phyloP scores from a whole-genome alignment of 352 stramenopile species.

The Phytophthora tubulina region DNA sequence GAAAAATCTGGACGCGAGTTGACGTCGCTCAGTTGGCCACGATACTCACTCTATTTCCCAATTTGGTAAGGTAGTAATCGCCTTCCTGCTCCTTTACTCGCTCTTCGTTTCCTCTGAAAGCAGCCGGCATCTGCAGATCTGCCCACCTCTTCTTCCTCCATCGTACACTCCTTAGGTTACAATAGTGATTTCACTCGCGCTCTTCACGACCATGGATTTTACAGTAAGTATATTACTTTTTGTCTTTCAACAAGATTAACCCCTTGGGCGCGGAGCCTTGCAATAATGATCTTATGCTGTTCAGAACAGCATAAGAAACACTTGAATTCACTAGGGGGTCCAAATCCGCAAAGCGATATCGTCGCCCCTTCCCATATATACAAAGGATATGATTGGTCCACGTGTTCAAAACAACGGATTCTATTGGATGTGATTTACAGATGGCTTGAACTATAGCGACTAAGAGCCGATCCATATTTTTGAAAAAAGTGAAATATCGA shows the following conservation, averaged over 20 bases:
- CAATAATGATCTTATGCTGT: slow-evolving; percentile 10
- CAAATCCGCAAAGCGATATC: slow-evolving; percentile 12
- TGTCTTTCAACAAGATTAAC: background rate
- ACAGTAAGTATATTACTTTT: no score
- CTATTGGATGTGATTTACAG: background rate
- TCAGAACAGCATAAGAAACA: slow-evolving; percentile 14
- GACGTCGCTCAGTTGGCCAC: no score
- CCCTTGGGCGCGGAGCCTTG: slow-evolving; percentile 8
- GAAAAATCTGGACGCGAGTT: no score
- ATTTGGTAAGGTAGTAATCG: no score
- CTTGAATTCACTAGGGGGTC: background rate
- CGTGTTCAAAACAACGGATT: background rate
- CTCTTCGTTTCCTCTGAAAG: no score
- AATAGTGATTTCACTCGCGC: no score
- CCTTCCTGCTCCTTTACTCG: no score
- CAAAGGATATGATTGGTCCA: background rate
- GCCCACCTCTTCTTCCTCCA: no score
- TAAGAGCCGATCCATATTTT: background rate
- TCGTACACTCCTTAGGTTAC: no score
- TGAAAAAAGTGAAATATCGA: background rate
- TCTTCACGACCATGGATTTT: no score
- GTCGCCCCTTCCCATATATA: background rate
- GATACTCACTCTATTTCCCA: no score
- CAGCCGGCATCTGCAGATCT: no score
- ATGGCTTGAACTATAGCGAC: background rate